Percentiles rank a stretch among this genome's conserved stretches.
Conservation (phyloP, 345 rosid species). For the Ailanthus altissimus region DNA sequence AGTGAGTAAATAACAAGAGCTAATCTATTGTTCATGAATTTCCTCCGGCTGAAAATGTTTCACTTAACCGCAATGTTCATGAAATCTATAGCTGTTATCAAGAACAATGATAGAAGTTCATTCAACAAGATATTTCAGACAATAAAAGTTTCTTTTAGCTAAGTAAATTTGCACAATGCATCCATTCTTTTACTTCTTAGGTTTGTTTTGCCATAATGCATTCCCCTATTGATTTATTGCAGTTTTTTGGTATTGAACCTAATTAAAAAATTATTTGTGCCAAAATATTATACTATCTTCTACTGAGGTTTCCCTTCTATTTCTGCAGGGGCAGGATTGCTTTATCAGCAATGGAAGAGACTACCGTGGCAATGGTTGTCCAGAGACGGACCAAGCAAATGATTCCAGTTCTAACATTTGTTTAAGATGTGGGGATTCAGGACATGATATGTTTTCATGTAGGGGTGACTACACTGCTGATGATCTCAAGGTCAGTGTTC, state of each 20-base stretch:
- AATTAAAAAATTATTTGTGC: background rate
- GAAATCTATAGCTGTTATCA: background rate
- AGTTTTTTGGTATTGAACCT: background rate
- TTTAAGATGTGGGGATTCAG: slow-evolving; percentile 32
- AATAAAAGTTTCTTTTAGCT: background rate
- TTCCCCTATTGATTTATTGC: background rate
- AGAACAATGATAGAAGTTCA: background rate
- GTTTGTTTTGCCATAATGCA: background rate
- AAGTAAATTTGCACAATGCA: background rate
- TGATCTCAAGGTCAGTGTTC: slow-evolving; percentile 37
- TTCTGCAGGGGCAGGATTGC: slow-evolving; percentile 16
- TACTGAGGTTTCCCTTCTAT: slow-evolving; percentile 1
- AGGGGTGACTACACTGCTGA: slow-evolving; percentile 25
- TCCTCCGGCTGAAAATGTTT: background rate
- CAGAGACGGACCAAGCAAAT: slow-evolving; percentile 11
- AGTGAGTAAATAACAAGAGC: background rate
- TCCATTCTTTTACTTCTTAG: background rate
- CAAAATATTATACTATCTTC: background rate
- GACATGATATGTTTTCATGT: slow-evolving; percentile 41
- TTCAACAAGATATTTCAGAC: background rate
- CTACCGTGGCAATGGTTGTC: slow-evolving; percentile 6
- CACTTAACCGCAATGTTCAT: background rate
- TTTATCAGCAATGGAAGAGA: slow-evolving; percentile 19
- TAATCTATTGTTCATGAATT: background rate
- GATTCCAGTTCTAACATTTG: slow-evolving; percentile 15